Percentiles rank a stretch among this genome's conserved stretches.
These are phyloP conservation scores for Coccomyxa sp. DNA, from an alignment of 139 green algal genomes.

Conservation along the genomic window DNA sequence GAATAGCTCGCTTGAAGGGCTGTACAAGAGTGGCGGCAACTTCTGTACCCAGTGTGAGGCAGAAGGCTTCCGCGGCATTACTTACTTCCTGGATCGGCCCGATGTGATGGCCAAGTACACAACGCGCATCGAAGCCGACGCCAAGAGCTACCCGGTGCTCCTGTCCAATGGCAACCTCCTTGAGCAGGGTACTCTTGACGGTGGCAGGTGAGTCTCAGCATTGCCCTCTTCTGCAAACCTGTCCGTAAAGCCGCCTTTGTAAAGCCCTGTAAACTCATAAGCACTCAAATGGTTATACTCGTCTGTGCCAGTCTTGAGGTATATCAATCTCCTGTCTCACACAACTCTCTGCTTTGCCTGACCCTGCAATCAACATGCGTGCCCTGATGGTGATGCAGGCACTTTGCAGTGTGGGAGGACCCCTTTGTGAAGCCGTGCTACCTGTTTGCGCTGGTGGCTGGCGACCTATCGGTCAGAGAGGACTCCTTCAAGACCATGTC, in stretches of 20 bases:
- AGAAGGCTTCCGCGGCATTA: conserved; percentile 97
- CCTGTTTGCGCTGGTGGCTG: conserved; percentile 97
- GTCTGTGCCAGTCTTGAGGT: too few relatives aligned
- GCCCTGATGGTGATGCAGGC: conserved; percentile 18
- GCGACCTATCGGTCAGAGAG: conserved; percentile 78
- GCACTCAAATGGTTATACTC: too few relatives aligned
- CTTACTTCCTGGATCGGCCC: conserved; percentile 89
- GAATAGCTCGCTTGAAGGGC: conserved; percentile 92
- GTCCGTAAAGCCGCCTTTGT: not conserved
- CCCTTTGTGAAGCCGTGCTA: conserved; percentile 97
- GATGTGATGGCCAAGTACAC: conserved; percentile 76
- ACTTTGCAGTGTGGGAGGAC: conserved; percentile 84
- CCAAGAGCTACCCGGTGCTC: conserved; percentile 89
- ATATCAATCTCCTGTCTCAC: too few relatives aligned
- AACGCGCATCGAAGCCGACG: conserved; percentile 86
- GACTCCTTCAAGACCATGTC: conserved; percentile 77
- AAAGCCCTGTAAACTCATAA: too few relatives aligned
- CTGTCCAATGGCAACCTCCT: conserved; percentile 97
- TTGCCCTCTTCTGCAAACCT: not conserved
- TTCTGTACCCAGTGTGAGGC: conserved; percentile 99
- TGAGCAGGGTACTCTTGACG: conserved; percentile 65
- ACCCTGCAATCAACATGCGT: too few relatives aligned
- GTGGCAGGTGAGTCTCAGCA: conserved; percentile 32
- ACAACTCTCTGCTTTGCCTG: too few relatives aligned
- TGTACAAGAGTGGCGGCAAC: conserved; percentile 65